Percentiles rank a stretch among this genome's conserved stretches.
These are phyloP conservation scores for Pyracantha coccinea DNA, from an alignment of 331 rosid species.

Conservation along the genomic window DNA sequence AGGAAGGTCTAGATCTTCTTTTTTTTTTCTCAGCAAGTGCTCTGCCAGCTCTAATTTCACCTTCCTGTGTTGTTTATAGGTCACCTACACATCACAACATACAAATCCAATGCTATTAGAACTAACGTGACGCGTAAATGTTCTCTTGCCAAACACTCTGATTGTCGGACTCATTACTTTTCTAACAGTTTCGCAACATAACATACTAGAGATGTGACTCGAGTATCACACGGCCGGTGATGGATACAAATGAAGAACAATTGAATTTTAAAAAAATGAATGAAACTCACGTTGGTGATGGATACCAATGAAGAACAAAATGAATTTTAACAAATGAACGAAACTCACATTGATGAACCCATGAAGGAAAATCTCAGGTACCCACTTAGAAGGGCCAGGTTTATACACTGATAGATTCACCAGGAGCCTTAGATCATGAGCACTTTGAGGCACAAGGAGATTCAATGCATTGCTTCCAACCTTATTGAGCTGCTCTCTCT, in stretches of 20 bases:
- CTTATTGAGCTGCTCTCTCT: constrained; percentile 11
- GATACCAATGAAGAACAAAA: no score
- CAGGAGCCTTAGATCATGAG: constrained; percentile 19
- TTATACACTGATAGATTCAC: constrained; percentile 9
- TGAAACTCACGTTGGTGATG: no score
- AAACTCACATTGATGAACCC: constrained; percentile 20
- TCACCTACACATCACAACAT: constrained; percentile 1
- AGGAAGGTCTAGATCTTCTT: constrained; percentile 20
- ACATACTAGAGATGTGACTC: neutral
- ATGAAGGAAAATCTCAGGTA: constrained; percentile 17
- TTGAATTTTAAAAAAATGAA: no score
- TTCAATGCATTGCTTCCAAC: constrained; percentile 21
- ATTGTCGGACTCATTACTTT: neutral
- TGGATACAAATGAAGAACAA: no score
- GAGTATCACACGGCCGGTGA: no score
- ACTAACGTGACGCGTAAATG: neutral
- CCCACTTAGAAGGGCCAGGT: constrained; percentile 7
- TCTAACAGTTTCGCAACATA: neutral
- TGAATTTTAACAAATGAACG: no score
- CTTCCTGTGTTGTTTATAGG: constrained; percentile 16
- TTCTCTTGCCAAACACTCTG: neutral
- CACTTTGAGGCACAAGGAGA: constrained; percentile 24
- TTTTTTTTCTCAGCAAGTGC: constrained; percentile 16
- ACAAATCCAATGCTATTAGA: neutral
- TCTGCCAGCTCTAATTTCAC: constrained; percentile 25